Evolutionary conservation across 805 yeast species (phyloP).

Genomic region (Schwanniomyces pseudopolymorphus): DNA sequence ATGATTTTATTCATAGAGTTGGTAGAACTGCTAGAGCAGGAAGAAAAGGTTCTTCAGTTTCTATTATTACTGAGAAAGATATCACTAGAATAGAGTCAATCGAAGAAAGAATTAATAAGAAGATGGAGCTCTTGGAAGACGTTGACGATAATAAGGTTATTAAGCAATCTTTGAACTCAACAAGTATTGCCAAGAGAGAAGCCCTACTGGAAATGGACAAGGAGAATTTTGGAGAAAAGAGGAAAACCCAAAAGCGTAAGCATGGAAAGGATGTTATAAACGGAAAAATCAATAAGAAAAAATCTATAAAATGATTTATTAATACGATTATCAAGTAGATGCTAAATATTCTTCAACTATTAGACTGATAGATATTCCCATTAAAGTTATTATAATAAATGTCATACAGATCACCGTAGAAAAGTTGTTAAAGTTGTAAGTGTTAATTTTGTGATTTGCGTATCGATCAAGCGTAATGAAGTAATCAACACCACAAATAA

Average conservation of each 20-base stretch:
- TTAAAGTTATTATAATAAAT: constrained; percentile 31
- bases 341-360: constrained; percentile 16
- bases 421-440: constrained; percentile 30
- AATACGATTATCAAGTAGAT: constrained; percentile 1
- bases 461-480: constrained; percentile 44
- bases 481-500: constrained; percentile 42
- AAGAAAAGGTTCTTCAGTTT: constrained; percentile 76
- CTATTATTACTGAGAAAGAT: constrained; percentile 84
- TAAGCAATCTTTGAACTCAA: constrained; percentile 63
- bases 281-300: constrained; percentile 9
- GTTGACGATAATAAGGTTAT: constrained; percentile 78
- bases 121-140: constrained; percentile 72
- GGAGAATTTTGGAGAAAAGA: constrained; percentile 81
- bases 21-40: constrained; percentile 99
- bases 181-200: constrained; percentile 84
- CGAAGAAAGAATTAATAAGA: constrained; percentile 77
- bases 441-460: constrained; percentile 40
- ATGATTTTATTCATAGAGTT: constrained; percentile 93
- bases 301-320: constrained; percentile 6
- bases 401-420: constrained; percentile 32
- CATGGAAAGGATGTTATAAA: constrained; percentile 11
- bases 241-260: constrained; percentile 50
- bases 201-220: constrained; percentile 91
- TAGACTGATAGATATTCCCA: constrained; percentile 34
- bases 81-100: constrained; percentile 78